Base-by-base conservation (phyloP, 2,329 filamentous ascomycete species). In the Chalaropsis thielavioides region DNA sequence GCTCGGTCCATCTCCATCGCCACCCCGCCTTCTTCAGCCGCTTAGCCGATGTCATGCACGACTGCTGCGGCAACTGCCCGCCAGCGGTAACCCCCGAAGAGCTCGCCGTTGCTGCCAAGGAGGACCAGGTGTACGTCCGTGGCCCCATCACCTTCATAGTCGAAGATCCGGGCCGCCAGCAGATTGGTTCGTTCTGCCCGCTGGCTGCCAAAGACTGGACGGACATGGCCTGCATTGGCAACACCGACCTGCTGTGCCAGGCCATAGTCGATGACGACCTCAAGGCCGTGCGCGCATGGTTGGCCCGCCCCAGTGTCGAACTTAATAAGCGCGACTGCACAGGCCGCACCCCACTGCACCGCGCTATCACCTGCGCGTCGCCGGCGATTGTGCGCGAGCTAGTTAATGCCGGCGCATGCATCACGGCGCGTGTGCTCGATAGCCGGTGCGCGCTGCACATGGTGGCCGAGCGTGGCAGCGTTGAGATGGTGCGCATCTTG, bases 211-310 rank as follows among this genome's bases (percentile, higher is more conserved):
- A 89, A 62, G 89, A 94, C 71, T 95, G 90, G 89, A 94, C 90
- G 0, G 88, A 92, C 69, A 94, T 95, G 89, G 89, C 90, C 0
- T 95, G 95, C 69, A 81, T 95, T 43, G 88, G 89, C 11, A 89
- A 91, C 69, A 92, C 89, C 0, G 84, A 83, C 44, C 79, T 82
- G 17, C 79, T 95, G 1, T 95, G 89, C 70, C 87, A 91, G 71
- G 90, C 88, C 0, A 95, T 95, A 66, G 83, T 92, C 3, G 85
- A 91, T 69, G 78, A 81, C 1, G 86, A 95, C 72, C 69, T 87
- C 2, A 84, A 89, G 44, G 81, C 83, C 68, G 87, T 95, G 2
- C 74, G 83, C 69, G 82, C 85, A 69, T 95, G 89, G 86, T 78
- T 84, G 27, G 75, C 78, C 3, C 83, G 88, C 70, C 84, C 90